These are phyloP conservation scores for Tetradesmus obliquus DNA, from an alignment of 139 green algal species.

Conservation along the genomic window DNA sequence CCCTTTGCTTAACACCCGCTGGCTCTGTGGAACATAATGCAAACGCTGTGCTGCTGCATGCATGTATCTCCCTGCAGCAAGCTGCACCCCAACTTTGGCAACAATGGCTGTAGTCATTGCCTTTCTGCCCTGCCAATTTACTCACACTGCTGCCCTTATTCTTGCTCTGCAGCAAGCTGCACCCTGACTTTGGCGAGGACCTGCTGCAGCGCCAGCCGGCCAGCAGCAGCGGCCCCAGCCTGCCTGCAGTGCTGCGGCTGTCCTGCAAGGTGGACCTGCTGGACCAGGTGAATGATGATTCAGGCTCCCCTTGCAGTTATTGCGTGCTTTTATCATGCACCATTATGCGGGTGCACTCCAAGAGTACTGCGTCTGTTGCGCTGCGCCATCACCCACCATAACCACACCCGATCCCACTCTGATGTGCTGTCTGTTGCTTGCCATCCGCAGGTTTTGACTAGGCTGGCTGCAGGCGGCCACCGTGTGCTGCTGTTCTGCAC, in stretches of 20 bases:
- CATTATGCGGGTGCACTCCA: neutral
- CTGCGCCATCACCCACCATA: no score
- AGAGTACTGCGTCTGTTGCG: no score
- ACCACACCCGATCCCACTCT: no score
- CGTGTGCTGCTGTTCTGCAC: constrained; percentile 90
- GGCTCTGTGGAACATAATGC: neutral
- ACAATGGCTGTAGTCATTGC: no score
- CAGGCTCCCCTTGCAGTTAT: neutral
- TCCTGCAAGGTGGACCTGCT: constrained; percentile 84
- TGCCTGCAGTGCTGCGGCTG: constrained; percentile 64
- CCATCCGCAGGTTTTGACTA: constrained; percentile 65
- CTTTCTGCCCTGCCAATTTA: no score
- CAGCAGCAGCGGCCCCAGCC: constrained; percentile 5
- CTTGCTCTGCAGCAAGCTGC: constrained; percentile 63
- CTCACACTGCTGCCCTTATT: no score
- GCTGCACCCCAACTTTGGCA: no score
- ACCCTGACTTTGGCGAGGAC: constrained; percentile 60
- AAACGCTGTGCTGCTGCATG: neutral
- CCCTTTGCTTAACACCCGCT: neutral
- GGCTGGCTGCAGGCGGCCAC: constrained; percentile 76
- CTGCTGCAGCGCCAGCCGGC: constrained; percentile 26
- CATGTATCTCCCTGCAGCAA: neutral
- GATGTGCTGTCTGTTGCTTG: no score
- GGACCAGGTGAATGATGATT: constrained; percentile 46
- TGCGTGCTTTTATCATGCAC: neutral